These are phyloP conservation scores for Zarea fungicola DNA, from an alignment of 2,329 filamentous ascomycete genomes.

Conservation along the genomic window DNA sequence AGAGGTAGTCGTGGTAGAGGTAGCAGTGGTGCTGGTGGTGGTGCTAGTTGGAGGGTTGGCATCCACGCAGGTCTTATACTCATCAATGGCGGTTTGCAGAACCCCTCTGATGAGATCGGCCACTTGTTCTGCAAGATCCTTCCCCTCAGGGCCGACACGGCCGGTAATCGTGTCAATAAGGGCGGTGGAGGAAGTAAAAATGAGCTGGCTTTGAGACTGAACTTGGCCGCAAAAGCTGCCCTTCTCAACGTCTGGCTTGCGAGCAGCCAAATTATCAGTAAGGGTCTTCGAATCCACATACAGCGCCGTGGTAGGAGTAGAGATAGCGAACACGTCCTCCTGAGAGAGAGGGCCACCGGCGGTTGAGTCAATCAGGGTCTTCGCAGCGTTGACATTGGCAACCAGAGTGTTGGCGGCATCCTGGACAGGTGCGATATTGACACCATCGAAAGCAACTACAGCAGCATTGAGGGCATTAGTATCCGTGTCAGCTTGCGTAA, in stretches of 20 bases:
- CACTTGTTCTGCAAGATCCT: background rate
- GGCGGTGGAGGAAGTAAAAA: background rate
- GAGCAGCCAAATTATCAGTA: background rate
- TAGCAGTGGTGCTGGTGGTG: background rate
- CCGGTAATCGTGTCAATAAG: conserved; percentile 6
- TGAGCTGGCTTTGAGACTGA: background rate
- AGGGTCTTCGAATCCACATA: background rate
- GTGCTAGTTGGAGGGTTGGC: background rate
- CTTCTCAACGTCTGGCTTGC: conserved; percentile 1
- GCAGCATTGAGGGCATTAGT: background rate
- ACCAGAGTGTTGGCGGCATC: background rate
- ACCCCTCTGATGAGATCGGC: background rate
- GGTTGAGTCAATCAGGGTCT: background rate
- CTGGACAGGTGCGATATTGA: background rate
- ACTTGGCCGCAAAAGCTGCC: background rate
- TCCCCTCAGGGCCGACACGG: background rate
- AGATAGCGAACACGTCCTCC: background rate
- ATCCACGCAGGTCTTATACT: conserved; percentile 2
- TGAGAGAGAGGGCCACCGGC: background rate
- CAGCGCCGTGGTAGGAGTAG: background rate
- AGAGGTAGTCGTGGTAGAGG: background rate
- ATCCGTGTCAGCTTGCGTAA: background rate
- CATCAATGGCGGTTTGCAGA: background rate
- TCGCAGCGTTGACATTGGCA: background rate
- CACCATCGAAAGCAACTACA: background rate